Conservation (phyloP, 2,329 filamentous ascomycete species). For the Blumeriella jaapii region DNA sequence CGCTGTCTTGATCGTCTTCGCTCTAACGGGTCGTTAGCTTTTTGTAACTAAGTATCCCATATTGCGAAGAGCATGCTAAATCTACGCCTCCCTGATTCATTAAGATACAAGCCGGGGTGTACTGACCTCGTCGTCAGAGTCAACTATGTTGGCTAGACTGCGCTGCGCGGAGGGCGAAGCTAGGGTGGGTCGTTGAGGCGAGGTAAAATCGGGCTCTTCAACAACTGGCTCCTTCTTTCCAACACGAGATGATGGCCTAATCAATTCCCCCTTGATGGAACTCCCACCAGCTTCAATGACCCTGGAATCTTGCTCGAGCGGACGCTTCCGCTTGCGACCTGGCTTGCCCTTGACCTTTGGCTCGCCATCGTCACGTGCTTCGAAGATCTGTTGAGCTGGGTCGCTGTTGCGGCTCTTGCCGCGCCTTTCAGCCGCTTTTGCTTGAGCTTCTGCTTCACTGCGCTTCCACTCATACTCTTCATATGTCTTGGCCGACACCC, state of each 20-base stretch:
- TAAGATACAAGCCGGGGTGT: too few relatives aligned
- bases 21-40: too few relatives aligned
- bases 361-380: background rate
- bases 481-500: conserved; percentile 43
- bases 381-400: background rate
- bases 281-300: background rate
- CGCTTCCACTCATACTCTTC: conserved; percentile 45
- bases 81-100: too few relatives aligned
- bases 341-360: conserved; percentile 5
- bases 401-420: conserved; percentile 1
- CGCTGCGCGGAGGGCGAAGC: conserved; percentile 14
- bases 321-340: conserved; percentile 4
- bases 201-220: conserved; percentile 1
- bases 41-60: too few relatives aligned
- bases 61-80: too few relatives aligned
- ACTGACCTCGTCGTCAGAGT: too few relatives aligned
- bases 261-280: background rate
- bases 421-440: conserved; percentile 7
- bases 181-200: conserved; percentile 17
- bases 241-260: conserved; percentile 1
- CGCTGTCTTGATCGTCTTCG: conserved; percentile 13
- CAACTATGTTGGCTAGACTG: conserved; percentile 10
- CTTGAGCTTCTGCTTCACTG: too few relatives aligned
- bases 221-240: background rate
- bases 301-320: background rate